phyloP scores from a whole-genome alignment of 805 yeast species.

The Myxozyma neotropica region DNA sequence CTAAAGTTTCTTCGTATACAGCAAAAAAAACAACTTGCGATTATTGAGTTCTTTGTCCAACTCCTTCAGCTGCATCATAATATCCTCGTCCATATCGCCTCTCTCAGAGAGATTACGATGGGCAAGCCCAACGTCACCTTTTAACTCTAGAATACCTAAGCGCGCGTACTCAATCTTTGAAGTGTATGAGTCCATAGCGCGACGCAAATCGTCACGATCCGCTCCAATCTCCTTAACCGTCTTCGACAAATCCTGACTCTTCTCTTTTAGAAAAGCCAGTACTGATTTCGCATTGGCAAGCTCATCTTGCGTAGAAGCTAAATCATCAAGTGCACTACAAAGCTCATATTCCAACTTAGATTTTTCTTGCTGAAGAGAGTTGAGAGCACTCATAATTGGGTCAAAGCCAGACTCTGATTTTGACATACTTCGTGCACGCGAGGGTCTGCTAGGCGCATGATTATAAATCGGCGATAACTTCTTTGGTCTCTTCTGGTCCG shows the following conservation, averaged over 20 bases:
- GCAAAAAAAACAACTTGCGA: background rate
- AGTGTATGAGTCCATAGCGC: slow-evolving; percentile 21
- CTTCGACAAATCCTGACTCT: background rate
- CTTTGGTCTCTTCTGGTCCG: background rate
- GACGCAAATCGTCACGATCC: slow-evolving; percentile 15
- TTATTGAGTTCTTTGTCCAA: slow-evolving; percentile 15
- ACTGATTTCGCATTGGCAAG: slow-evolving; percentile 4
- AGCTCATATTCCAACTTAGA: slow-evolving; percentile 14
- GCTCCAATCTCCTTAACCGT: slow-evolving; percentile 4
- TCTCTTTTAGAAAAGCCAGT: slow-evolving; percentile 3
- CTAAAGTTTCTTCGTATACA: background rate
- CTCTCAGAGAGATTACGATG: background rate
- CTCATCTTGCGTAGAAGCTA: slow-evolving; percentile 12
- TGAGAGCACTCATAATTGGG: slow-evolving; percentile 20
- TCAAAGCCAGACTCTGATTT: slow-evolving; percentile 11
- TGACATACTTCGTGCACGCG: background rate
- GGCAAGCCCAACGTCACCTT: slow-evolving; percentile 11
- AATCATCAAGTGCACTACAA: background rate
- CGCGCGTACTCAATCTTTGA: slow-evolving; percentile 13
- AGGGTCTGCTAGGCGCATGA: background rate
- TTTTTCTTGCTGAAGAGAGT: slow-evolving; percentile 22
- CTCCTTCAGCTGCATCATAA: slow-evolving; percentile 3
- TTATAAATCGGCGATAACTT: background rate
- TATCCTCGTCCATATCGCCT: background rate
- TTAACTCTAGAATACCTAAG: slow-evolving; percentile 17